A percentile compares a stretch with the other conserved stretches of the same genome.
These are phyloP conservation scores for Takakia lepidozioides DNA, from an alignment of 225 moss, liverwort and hornwort species.

Conservation along the genomic window DNA sequence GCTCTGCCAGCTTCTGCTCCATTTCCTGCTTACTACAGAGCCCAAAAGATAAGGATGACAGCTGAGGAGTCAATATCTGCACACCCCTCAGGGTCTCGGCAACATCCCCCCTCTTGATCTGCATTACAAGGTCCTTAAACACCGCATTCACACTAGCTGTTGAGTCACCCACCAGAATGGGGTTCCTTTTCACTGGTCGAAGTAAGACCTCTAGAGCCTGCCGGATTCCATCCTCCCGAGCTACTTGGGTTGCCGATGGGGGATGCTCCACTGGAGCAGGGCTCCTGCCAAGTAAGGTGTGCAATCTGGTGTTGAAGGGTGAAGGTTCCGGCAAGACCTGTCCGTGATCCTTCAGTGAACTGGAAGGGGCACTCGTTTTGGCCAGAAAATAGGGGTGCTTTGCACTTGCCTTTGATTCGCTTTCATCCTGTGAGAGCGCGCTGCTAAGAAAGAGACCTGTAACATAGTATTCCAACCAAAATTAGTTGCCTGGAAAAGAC, in stretches of 20 bases:
- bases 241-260: no score
- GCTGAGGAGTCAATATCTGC: slow-evolving; percentile 45
- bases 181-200: slow-evolving; percentile 37
- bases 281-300: no score
- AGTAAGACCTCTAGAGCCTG: slow-evolving; percentile 40
- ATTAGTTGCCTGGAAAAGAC: no score
- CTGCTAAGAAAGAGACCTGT: slow-evolving; percentile 15
- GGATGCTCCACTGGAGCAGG: no score
- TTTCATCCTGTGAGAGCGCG: slow-evolving; percentile 24
- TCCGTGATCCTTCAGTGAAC: no score
- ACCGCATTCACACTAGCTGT: slow-evolving; percentile 11
- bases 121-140: slow-evolving; percentile 35
- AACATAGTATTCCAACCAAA: no score
- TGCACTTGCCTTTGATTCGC: slow-evolving; percentile 20
- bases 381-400: slow-evolving; percentile 1
- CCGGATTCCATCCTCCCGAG: slow-evolving; percentile 45
- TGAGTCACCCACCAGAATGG: slow-evolving; percentile 46
- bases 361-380: slow-evolving; percentile 2
- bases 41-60: slow-evolving; percentile 60
- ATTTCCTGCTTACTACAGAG: slow-evolving; percentile 49
- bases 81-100: slow-evolving; percentile 37
- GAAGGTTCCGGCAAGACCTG: no score
- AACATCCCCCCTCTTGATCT: slow-evolving; percentile 41
- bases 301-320: no score
- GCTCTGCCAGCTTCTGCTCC: slow-evolving; percentile 62